Percentiles rank a stretch among this genome's conserved stretches.
phyloP scores from a whole-genome alignment of 2,329 filamentous ascomycete species.

The Mycogone perniciosa region DNA sequence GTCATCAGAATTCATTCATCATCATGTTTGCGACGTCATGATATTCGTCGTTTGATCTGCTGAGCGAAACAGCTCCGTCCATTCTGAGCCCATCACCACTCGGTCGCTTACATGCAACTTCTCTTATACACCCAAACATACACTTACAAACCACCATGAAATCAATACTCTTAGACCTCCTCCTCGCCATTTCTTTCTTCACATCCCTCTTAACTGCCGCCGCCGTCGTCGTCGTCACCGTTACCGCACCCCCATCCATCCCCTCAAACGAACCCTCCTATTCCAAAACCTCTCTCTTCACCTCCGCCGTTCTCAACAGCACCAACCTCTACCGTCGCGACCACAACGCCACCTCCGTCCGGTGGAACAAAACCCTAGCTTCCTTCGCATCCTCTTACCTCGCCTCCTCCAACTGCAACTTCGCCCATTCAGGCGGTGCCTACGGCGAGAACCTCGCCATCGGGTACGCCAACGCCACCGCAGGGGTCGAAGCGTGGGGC shows the following conservation, averaged over 20 bases:
- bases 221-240: slow-evolving; percentile 18
- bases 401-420: slow-evolving; percentile 36
- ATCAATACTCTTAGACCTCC: neutral
- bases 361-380: slow-evolving; percentile 61
- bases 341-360: slow-evolving; percentile 53
- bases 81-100: no score
- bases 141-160: neutral
- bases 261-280: slow-evolving; percentile 32
- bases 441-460: slow-evolving; percentile 71
- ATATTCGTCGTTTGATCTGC: no score
- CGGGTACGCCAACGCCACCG: slow-evolving; percentile 54
- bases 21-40: no score
- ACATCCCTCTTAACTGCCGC: neutral
- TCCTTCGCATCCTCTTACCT: slow-evolving; percentile 48
- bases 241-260: slow-evolving; percentile 28
- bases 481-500: slow-evolving; percentile 61
- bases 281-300: slow-evolving; percentile 32
- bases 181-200: slow-evolving; percentile 2
- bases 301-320: slow-evolving; percentile 52
- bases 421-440: slow-evolving; percentile 53
- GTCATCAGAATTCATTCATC: no score
- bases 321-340: slow-evolving; percentile 60
- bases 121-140: neutral
- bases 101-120: no score
- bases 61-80: no score